Base-by-base conservation (phyloP, 2,329 filamentous ascomycete species). In the Sporothrix brasiliensis region DNA sequence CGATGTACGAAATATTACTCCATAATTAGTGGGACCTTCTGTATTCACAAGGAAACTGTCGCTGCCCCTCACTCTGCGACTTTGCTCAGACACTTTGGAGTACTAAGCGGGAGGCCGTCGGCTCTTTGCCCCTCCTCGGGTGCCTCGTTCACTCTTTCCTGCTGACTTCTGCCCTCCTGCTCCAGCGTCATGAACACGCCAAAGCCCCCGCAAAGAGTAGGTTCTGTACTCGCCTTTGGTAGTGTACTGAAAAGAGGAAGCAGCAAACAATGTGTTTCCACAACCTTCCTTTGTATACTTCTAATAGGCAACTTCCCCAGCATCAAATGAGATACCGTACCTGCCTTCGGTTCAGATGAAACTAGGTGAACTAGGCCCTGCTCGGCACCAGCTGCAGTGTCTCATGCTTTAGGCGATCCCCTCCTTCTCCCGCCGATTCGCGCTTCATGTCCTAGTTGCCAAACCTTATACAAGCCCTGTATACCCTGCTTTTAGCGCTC, bases 121-220 rank as follows among this genome's bases (percentile, higher is more conserved):
- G 39, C 66, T 52, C 58, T 68, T 69, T 66, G 70, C 67, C 67
- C 70, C 70, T 69, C 70, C 49, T 66, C 54, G 41, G 13, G 52
- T 47, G n/a, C 39, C 34, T 34, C 34, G 34, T 34, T 34, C 34
- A 34, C 34, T 63, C 39, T 24, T 41, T 56, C 49, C 53, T n/a
- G n/a, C 60, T 50, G 39, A n/a, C 44, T 49, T 47, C 69, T 34
- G 30, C 24, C 24, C 67, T 3, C n/a, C 19, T 24, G 21, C 52
- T 54, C 24, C 56, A 41, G 30, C n/a, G 41, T 47, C 21, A 49
- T 16, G 19, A 24, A 47, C 39, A 49, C 60, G 41, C 60, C 60
- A 63, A 49, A 19, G 0, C 9, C 14, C 14, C 60, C 14, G 13
- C 2, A 14, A 11, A 61, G 19, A 41, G 41, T 13, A 63, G 60